Conservation (phyloP, 352 stramenopile genomes). For the Phytophthora hybrid region DNA sequence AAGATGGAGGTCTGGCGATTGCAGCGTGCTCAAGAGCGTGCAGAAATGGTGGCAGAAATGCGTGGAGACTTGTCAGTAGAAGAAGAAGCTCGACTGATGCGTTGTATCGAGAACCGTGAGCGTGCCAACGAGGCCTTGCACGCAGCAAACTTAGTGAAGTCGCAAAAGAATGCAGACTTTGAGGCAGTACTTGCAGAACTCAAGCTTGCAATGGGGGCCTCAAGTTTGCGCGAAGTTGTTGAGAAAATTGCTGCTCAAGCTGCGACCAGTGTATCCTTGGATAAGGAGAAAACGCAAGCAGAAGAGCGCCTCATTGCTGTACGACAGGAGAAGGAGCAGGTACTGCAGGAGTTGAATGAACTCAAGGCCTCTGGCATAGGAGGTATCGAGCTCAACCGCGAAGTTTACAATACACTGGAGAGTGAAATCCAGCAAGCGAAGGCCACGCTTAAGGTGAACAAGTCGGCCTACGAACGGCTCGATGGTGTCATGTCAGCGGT, state of each 20-base stretch:
- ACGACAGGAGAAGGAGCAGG: slow-evolving; percentile 73
- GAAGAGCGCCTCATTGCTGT: slow-evolving; percentile 61
- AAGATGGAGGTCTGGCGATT: slow-evolving; percentile 85
- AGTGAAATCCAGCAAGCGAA: slow-evolving; percentile 82
- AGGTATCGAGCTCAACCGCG: slow-evolving; percentile 79
- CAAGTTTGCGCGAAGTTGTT: slow-evolving; percentile 62
- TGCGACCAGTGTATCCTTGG: slow-evolving; percentile 65
- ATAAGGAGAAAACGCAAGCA: slow-evolving; percentile 77
- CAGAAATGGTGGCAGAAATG: slow-evolving; percentile 81
- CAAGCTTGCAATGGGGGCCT: slow-evolving; percentile 71
- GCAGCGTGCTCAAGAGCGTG: slow-evolving; percentile 73
- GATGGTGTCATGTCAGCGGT: slow-evolving; percentile 80
- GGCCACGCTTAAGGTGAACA: slow-evolving; percentile 79
- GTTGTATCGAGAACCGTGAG: slow-evolving; percentile 71
- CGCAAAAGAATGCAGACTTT: slow-evolving; percentile 75
- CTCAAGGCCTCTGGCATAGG: slow-evolving; percentile 84
- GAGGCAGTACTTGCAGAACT: slow-evolving; percentile 71
- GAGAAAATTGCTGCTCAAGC: slow-evolving; percentile 77
- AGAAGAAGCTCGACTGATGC: slow-evolving; percentile 63
- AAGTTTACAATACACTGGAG: slow-evolving; percentile 85
- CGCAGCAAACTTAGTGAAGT: slow-evolving; percentile 70
- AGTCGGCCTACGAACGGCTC: slow-evolving; percentile 75
- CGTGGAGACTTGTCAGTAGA: slow-evolving; percentile 75
- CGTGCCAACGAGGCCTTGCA: slow-evolving; percentile 72
- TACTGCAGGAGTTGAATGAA: slow-evolving; percentile 69